Percentiles rank a stretch among this genome's conserved stretches.
Conservation (phyloP, 2,329 filamentous ascomycete genomes). For the Davidsoniella neocaledoniae region DNA sequence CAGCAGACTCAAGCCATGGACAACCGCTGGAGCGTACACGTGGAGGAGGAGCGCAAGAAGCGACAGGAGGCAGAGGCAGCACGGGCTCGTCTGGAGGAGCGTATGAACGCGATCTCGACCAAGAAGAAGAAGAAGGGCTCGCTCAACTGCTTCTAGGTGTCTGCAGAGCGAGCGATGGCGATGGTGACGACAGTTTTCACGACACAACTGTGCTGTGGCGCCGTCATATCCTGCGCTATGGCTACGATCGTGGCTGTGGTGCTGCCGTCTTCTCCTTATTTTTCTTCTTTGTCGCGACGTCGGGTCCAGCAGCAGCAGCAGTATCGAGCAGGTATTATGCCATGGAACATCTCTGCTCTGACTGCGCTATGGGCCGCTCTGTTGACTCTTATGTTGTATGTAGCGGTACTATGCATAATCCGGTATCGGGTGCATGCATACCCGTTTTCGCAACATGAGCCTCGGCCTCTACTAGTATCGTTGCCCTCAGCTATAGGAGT, state of each 20-base stretch:
- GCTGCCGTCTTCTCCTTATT: neutral
- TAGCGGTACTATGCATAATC: slow-evolving; percentile 2
- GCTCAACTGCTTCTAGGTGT: slow-evolving; percentile 82
- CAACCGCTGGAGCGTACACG: slow-evolving; percentile 57
- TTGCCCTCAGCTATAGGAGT: slow-evolving; percentile 2
- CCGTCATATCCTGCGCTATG: neutral
- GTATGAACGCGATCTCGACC: slow-evolving; percentile 77
- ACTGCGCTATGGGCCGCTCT: no score
- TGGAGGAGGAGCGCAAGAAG: slow-evolving; percentile 93
- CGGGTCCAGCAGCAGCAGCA: no score
- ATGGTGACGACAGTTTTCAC: neutral
- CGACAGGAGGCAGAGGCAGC: slow-evolving; percentile 80
- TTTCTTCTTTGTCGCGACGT: neutral
- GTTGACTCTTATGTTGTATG: no score
- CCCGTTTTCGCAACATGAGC: slow-evolving; percentile 11
- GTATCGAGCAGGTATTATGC: no score
- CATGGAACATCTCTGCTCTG: no score
- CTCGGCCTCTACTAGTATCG: neutral
- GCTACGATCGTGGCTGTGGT: neutral
- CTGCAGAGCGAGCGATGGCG: slow-evolving; percentile 12
- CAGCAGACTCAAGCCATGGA: slow-evolving; percentile 31
- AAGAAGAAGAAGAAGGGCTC: slow-evolving; percentile 94
- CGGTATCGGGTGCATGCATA: slow-evolving; percentile 9
- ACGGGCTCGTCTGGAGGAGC: slow-evolving; percentile 74
- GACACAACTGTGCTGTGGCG: neutral